phyloP scores from a whole-genome alignment of 2,329 filamentous ascomycete species.

The Waltergamsia citrina region DNA sequence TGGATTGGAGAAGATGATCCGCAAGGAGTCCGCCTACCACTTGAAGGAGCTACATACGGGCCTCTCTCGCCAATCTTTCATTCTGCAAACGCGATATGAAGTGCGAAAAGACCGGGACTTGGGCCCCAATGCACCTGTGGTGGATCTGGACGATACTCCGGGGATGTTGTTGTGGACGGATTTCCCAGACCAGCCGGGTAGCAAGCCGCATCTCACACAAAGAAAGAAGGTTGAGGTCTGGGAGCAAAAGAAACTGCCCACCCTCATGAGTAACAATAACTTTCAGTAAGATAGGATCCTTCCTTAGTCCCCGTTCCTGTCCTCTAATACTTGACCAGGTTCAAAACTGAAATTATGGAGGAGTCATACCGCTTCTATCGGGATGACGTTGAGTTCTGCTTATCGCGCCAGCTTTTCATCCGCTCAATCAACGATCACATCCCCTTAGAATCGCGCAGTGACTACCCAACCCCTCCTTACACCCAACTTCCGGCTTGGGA shows the following conservation, averaged over 20 bases:
- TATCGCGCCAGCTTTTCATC: constrained; percentile 36
- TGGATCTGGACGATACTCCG: constrained; percentile 29
- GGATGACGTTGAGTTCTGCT: constrained; percentile 43
- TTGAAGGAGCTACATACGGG: constrained; percentile 48
- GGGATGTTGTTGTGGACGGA: constrained; percentile 50
- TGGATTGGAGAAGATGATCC: constrained; percentile 26
- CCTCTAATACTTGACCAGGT: constrained; percentile 19
- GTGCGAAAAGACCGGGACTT: constrained; percentile 38
- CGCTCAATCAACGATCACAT: constrained; percentile 20
- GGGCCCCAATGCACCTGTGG: constrained; percentile 19
- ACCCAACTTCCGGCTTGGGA: constrained; percentile 34
- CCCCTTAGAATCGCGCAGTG: constrained; percentile 16
- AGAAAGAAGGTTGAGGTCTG: constrained; percentile 49
- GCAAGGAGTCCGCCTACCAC: constrained; percentile 23
- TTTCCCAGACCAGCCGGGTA: constrained; percentile 46
- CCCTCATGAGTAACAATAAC: constrained; percentile 40
- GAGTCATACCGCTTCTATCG: constrained; percentile 43
- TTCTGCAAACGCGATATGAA: constrained; percentile 46
- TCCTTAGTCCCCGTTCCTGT: background rate
- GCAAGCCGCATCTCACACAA: constrained; percentile 35
- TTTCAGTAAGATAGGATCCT: constrained; percentile 32
- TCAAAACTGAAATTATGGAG: constrained; percentile 42
- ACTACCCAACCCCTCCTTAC: constrained; percentile 1
- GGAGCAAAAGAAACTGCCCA: constrained; percentile 36
- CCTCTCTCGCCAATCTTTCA: constrained; percentile 45